Conservation (phyloP, 768 basidiomycete species). For the Boletus sp. region DNA sequence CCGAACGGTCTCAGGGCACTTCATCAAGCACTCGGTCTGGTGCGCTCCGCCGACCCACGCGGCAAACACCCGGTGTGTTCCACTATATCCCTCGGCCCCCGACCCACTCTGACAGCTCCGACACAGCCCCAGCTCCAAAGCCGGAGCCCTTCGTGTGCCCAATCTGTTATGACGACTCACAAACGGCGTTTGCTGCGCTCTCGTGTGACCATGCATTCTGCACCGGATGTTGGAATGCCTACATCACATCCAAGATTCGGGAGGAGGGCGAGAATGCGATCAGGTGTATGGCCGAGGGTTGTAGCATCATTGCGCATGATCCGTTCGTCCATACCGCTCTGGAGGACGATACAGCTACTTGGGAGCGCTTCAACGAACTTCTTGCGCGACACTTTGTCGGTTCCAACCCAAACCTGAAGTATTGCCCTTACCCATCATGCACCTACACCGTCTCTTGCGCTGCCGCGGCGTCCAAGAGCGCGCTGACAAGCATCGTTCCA, state of each 20-base stretch:
- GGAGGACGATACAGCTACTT: slow-evolving; percentile 51
- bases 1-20: slow-evolving; percentile 33
- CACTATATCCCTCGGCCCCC: neutral
- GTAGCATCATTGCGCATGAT: slow-evolving; percentile 64
- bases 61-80: slow-evolving; percentile 27
- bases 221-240: slow-evolving; percentile 79
- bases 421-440: slow-evolving; percentile 95
- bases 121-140: slow-evolving; percentile 25
- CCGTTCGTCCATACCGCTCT: slow-evolving; percentile 58
- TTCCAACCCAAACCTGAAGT: slow-evolving; percentile 79
- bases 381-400: slow-evolving; percentile 88
- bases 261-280: slow-evolving; percentile 75
- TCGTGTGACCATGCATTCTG: slow-evolving; percentile 87
- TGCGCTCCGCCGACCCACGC: slow-evolving; percentile 28
- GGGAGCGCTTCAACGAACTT: slow-evolving; percentile 80
- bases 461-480: slow-evolving; percentile 70
- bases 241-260: slow-evolving; percentile 75
- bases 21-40: slow-evolving; percentile 25
- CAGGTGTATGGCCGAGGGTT: slow-evolving; percentile 80
- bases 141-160: slow-evolving; percentile 77
- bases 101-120: neutral
- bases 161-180: slow-evolving; percentile 85
- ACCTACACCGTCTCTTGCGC: slow-evolving; percentile 92
- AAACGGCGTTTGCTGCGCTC: slow-evolving; percentile 68
- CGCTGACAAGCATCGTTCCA: slow-evolving; percentile 79